Evolutionary conservation across 495 filamentous ascomycete genomes (phyloP), one percentile per base, ranked within the genome.

Genomic region (Ascobolus immersus): DNA sequence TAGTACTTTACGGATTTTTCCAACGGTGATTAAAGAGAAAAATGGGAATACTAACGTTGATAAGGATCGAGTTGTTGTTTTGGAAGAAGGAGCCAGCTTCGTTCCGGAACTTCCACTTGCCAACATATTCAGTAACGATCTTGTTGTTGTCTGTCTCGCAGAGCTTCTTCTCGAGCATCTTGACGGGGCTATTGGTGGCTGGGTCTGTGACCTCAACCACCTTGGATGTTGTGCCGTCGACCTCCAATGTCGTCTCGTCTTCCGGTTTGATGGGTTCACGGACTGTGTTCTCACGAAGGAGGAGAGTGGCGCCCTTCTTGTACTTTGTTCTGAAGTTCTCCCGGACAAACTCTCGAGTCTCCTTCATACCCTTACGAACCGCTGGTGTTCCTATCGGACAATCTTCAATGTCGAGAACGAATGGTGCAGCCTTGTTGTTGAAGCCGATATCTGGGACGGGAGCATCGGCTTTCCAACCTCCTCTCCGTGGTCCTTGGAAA

Each of bases 21-120:
- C 7, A 25, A 12, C 4, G n/a, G 15, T 12, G 23, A 17, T n/a
- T 24, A 11, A 5, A 5, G 12, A 17, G 26, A 9, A 20, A 11
- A n/a, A 11, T 3, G n/a, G 13, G 14, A 4, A 2, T 12, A 21
- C 33, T 17, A 40, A 44, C 41, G 8, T 52, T 53, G 25, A 76
- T 65, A n/a, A 96, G 71, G 55, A 96, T 93, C 30, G 80, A 90
- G 57, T 96, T 96, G 63, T 96, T 96, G 59, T 96, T 96, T 48
- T 96, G 86, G 67, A 96, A 96, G 64, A 96, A 96, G 27, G 74
- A 59, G 24, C 80, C 80, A 13, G 86, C 86, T 20, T 73, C 77
- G 61, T 84, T 93, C 48, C 64, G 65, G 60, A 96, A 90, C 49
- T 70, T 54, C 57, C 73, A 90, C 51, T 71, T 50, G 45, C 78